These are phyloP conservation scores for Leptoxyphium fumago DNA, from an alignment of 2,329 filamentous ascomycete species.

Conservation along the genomic window DNA sequence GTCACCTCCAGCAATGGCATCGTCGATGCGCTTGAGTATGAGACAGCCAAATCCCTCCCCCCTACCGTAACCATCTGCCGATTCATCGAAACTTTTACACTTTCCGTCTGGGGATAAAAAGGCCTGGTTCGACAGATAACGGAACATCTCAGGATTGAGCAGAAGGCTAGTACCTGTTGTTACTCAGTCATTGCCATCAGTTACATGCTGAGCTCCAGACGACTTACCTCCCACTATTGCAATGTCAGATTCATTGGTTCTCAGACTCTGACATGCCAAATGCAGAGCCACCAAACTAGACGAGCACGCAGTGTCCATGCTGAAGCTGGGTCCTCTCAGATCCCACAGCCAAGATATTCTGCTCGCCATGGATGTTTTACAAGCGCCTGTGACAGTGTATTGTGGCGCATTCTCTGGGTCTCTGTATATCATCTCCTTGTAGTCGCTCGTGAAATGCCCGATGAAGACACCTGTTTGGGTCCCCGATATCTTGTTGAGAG, in stretches of 20 bases:
- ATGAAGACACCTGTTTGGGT: background rate
- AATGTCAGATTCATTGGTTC: background rate
- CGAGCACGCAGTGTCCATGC: slow-evolving; percentile 11
- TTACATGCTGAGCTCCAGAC: background rate
- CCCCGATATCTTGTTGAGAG: background rate
- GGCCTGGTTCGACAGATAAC: background rate
- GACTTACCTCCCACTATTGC: background rate
- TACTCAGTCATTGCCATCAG: background rate
- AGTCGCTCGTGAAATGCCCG: background rate
- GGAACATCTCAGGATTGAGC: background rate
- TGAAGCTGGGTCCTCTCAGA: slow-evolving; percentile 6
- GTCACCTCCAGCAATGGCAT: background rate
- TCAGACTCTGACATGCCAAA: slow-evolving; percentile 4
- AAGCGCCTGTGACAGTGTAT: slow-evolving; percentile 13
- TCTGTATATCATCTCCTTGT: background rate
- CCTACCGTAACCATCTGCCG: slow-evolving; percentile 1
- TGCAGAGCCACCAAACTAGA: slow-evolving; percentile 9
- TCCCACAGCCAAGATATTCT: slow-evolving; percentile 1
- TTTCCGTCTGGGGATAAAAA: background rate
- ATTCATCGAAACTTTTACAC: background rate
- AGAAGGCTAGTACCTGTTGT: background rate
- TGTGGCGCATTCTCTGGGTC: slow-evolving; percentile 14
- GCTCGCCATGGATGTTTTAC: background rate
- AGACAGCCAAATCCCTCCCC: slow-evolving; percentile 1
- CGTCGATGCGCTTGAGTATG: background rate